Evolutionary conservation across 495 filamentous ascomycete genomes (phyloP).

Genomic region (Penicillium pulvis): DNA sequence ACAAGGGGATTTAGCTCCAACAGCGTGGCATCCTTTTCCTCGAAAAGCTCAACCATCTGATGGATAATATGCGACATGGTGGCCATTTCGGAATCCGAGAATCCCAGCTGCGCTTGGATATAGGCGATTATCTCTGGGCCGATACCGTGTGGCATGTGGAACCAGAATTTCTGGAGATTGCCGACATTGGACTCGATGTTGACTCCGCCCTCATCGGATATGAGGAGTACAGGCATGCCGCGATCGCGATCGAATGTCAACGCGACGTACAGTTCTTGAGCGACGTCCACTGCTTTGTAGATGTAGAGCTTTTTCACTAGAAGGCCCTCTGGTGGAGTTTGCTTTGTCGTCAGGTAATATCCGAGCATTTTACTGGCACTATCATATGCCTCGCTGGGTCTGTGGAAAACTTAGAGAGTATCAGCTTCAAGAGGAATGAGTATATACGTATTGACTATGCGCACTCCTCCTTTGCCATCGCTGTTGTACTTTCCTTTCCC

Average conservation of each 20-base stretch:
- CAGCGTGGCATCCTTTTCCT: conserved; percentile 36
- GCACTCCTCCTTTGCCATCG: conserved; percentile 36
- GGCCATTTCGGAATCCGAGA: conserved; percentile 27
- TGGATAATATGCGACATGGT: conserved; percentile 25
- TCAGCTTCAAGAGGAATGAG: neutral
- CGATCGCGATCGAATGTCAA: conserved; percentile 37
- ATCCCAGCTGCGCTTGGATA: conserved; percentile 28
- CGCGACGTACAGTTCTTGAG: conserved; percentile 37
- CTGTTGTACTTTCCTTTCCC: conserved; percentile 35
- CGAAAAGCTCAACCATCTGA: conserved; percentile 32
- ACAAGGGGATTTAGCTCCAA: conserved; percentile 40
- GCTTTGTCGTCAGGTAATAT: conserved; percentile 32
- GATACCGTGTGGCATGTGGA: conserved; percentile 27
- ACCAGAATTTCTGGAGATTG: conserved; percentile 30
- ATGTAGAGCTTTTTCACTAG: conserved; percentile 38
- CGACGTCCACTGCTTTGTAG: conserved; percentile 29
- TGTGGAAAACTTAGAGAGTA: neutral
- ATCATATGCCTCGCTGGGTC: conserved; percentile 32
- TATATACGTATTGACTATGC: conserved; percentile 30
- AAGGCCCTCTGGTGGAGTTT: conserved; percentile 33
- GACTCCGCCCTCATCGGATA: conserved; percentile 32
- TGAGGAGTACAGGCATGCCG: conserved; percentile 28
- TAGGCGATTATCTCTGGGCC: conserved; percentile 23
- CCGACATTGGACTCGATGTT: conserved; percentile 36
- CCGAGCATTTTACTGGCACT: conserved; percentile 39